A percentile compares a stretch with the other conserved stretches of the same genome.
phyloP scores from a whole-genome alignment of 352 stramenopile genomes.

The Ochromonadaceae sp. region DNA sequence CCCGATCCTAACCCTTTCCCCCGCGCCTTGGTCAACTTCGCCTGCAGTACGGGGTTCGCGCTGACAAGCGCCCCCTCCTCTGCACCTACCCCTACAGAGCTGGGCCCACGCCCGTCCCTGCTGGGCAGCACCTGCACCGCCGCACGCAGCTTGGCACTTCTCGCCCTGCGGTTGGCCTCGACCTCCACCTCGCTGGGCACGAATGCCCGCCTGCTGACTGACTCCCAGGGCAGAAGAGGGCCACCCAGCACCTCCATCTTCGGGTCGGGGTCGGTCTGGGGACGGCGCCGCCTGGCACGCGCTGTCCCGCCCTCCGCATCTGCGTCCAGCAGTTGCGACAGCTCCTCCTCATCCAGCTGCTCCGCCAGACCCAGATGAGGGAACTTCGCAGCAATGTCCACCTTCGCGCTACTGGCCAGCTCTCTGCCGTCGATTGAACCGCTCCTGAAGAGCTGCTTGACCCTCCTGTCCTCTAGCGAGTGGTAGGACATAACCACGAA shows the following conservation, averaged over 20 bases:
- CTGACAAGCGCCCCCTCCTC: slow-evolving; percentile 7
- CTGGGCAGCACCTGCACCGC: slow-evolving; percentile 31
- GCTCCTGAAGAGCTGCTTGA: slow-evolving; percentile 53
- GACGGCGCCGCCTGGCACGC: no score
- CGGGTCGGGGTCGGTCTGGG: no score
- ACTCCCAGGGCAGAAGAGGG: slow-evolving; percentile 38
- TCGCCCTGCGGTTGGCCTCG: slow-evolving; percentile 45
- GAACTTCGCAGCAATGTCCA: slow-evolving; percentile 24
- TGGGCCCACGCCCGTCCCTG: slow-evolving; percentile 5
- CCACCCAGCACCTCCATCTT: slow-evolving; percentile 32
- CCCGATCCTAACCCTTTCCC: neutral
- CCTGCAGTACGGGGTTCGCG: neutral
- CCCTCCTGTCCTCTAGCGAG: slow-evolving; percentile 55
- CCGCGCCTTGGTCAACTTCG: slow-evolving; percentile 2
- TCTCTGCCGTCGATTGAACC: slow-evolving; percentile 12
- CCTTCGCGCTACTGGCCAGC: no score
- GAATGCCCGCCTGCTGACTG: slow-evolving; percentile 37
- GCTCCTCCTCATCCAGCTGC: slow-evolving; percentile 4
- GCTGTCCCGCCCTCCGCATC: slow-evolving; percentile 47
- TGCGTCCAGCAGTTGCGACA: slow-evolving; percentile 32
- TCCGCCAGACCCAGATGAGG: neutral
- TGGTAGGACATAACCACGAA: slow-evolving; percentile 65
- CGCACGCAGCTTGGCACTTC: slow-evolving; percentile 54
- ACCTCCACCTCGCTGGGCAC: slow-evolving; percentile 50
- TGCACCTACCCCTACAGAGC: neutral